Evolutionary conservation across 2,329 filamentous ascomycete genomes (phyloP), one percentile per base, ranked within the genome.

Genomic region (Cryphonectria carpinicola): DNA sequence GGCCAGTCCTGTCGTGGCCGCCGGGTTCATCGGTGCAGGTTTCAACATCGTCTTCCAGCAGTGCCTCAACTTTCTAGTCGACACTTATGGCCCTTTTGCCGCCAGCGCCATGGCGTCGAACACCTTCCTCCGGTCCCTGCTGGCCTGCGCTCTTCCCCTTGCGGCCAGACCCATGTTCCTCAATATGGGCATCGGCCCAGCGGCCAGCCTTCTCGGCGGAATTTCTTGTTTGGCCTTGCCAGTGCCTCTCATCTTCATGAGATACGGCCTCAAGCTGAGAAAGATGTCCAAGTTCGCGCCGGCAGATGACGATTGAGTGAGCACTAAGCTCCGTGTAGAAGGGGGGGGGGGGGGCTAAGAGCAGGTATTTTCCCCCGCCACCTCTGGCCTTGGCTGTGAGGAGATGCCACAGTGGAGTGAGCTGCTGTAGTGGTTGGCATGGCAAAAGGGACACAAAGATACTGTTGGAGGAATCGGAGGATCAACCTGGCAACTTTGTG

Each of bases 31-130:
- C 61, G 84, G 83, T 1, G 80, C 79, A 5, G 84, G 84, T 19
- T 82, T 85, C 77, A 80, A 84, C 72, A 77, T 82, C 13, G 82
- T 84, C 63, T 85, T 85, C 75, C 79, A 85, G 71, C 82, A 83
- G 73, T 83, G 82, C 66, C 79, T 86, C 70, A 85, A 85, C 71
- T 84, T 81, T 64, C 77, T 85, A 1, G 80, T 85, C 28, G 81
- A 83, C 66, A 77, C 77, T 1, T 82, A 81, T 63, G 76, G 75
- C 7, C 71, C 77, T 1, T 84, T 84, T 73, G 84, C 84, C n/a
- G 84, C 84, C 3, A 84, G 81, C 17, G 84, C 84, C 11, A 81
- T 85, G 39, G 82, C 83, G 13, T 84, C 83, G 39, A 85, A 86
- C 71, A 85, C 84, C 1, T 82, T 86, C 73, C 77, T 86, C 52